Conservation (phyloP, 306 rosid genomes). For the Styphnolobium japonicum region DNA sequence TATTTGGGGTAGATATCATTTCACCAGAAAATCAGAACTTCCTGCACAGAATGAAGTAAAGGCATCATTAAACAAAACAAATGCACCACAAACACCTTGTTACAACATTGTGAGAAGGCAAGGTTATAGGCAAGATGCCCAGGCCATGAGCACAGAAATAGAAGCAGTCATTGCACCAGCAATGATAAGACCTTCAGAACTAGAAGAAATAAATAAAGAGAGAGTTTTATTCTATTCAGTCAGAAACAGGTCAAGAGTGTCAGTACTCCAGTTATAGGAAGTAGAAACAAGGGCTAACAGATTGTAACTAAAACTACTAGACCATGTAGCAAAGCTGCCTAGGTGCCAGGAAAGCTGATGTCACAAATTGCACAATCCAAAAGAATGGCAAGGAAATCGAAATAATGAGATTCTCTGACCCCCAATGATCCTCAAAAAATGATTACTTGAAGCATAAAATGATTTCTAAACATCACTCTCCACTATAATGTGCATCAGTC, state of each 20-base stretch:
- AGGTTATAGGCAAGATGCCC: background rate
- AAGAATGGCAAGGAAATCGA: no score
- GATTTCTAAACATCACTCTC: no score
- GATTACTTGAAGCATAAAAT: no score
- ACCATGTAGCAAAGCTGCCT: background rate
- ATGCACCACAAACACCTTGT: background rate
- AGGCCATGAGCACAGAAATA: background rate
- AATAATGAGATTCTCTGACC: no score
- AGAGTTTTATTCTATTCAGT: background rate
- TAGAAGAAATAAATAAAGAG: background rate
- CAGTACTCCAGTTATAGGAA: background rate
- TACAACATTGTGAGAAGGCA: background rate
- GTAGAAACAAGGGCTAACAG: background rate
- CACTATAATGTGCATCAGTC: no score
- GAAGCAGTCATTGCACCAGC: background rate
- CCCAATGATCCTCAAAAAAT: no score
- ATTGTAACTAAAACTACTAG: background rate
- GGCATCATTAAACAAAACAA: constrained; percentile 22
- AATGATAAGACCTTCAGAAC: background rate
- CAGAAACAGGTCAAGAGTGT: background rate
- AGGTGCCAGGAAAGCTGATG: background rate
- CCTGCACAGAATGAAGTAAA: constrained; percentile 36
- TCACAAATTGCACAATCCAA: no score
- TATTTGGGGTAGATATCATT: constrained; percentile 50
- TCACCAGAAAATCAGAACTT: constrained; percentile 29